Evolutionary conservation across 1,139 yeast species (phyloP).

Genomic region (Debaryomycetaceae sp.): DNA sequence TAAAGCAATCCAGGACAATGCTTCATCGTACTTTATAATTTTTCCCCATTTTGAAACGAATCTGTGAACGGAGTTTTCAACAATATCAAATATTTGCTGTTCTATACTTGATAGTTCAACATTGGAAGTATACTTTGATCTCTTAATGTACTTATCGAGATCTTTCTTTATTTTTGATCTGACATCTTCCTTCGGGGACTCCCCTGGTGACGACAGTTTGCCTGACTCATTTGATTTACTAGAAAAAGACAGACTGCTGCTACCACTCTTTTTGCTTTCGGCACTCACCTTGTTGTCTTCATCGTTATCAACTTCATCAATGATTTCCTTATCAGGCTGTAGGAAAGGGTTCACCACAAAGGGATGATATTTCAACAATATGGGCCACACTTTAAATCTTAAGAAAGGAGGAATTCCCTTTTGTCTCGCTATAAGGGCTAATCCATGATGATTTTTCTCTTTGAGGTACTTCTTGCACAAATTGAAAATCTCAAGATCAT

Average conservation of each 20-base stretch:
- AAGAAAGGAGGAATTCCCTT: constrained; percentile 83
- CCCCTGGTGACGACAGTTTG: neutral
- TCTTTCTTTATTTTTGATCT: constrained; percentile 44
- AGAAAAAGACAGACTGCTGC: constrained; percentile 1
- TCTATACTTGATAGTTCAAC: constrained; percentile 22
- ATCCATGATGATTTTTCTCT: constrained; percentile 56
- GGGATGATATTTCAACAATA: constrained; percentile 77
- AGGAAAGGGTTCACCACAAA: constrained; percentile 74
- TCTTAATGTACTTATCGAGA: constrained; percentile 50
- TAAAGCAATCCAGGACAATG: constrained; percentile 83
- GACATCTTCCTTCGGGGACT: constrained; percentile 20
- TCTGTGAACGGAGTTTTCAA: constrained; percentile 59
- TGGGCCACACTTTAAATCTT: constrained; percentile 82
- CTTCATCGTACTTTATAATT: constrained; percentile 73
- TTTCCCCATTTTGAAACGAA: constrained; percentile 79
- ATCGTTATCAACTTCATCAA: constrained; percentile 11
- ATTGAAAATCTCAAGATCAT: constrained; percentile 38
- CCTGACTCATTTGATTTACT: constrained; percentile 5
- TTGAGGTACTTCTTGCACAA: constrained; percentile 42
- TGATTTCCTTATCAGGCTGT: constrained; percentile 47
- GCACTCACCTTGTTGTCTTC: constrained; percentile 3
- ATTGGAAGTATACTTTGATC: constrained; percentile 23
- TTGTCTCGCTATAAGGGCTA: constrained; percentile 79
- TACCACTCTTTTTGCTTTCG: constrained; percentile 2
- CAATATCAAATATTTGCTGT: constrained; percentile 47